phyloP scores from a whole-genome alignment of 306 rosid species.

The Sechiopsis laciniata region DNA sequence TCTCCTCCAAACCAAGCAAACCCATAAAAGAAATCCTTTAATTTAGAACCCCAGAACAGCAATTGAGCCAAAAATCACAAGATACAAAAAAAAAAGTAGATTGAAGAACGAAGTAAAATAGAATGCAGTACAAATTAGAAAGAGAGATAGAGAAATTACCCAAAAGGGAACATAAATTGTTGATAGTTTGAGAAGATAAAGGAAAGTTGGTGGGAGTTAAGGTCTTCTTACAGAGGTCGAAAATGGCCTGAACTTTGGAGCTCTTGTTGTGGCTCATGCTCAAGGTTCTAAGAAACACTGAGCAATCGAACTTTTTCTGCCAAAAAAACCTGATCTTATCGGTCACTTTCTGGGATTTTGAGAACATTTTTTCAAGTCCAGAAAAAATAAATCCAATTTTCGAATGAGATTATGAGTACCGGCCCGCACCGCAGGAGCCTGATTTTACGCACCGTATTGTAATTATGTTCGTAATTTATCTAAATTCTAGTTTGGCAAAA shows the following conservation, averaged over 20 bases:
- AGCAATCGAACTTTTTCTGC: constrained; percentile 30
- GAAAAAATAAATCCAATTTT: background rate
- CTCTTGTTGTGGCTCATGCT: constrained; percentile 41
- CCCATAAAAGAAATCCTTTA: constrained; percentile 4
- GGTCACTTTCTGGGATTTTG: constrained; percentile 32
- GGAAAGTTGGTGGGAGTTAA: constrained; percentile 47
- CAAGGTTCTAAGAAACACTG: constrained; percentile 31
- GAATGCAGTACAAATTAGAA: constrained; percentile 13
- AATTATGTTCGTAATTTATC: background rate
- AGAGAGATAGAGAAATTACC: constrained; percentile 40
- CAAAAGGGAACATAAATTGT: constrained; percentile 50
- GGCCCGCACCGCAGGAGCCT: background rate
- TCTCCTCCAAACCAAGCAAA: constrained; percentile 4
- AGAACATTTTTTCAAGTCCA: constrained; percentile 26
- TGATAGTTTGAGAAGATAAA: constrained; percentile 44
- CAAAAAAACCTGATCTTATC: constrained; percentile 36
- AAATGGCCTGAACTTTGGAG: constrained; percentile 59
- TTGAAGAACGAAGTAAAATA: background rate
- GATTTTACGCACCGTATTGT: background rate
- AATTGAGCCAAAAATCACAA: constrained; percentile 7
- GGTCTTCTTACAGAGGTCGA: constrained; percentile 55
- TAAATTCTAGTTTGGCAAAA: too few relatives aligned
- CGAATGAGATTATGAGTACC: background rate
- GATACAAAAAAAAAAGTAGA: background rate
- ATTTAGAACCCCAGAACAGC: constrained; percentile 11